Base-by-base conservation (phyloP, 192 early-diverging fungal species). In the Entomortierella parvispora region DNA sequence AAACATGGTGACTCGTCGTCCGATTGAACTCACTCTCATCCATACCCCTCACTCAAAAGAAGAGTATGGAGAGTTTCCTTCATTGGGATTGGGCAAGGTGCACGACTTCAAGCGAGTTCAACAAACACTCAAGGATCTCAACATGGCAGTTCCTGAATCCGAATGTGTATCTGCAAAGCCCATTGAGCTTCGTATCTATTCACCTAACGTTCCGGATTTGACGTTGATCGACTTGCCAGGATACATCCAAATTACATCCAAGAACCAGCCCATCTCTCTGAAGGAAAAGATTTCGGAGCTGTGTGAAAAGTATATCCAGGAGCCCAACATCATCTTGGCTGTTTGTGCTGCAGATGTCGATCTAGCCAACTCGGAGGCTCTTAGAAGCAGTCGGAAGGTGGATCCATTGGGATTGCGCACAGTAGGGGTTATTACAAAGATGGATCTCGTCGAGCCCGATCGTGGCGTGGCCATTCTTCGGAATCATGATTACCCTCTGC, bases 401-500 rank as follows among this genome's bases (percentile, higher is more conserved):
- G 93, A 95, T 65, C 93, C 93, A 2, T 77, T 93, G 60, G 93
- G 93, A 46, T 60, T 90, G 32, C 83, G 93, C 28, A 95, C 93
- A 1, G 90, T 95, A 58, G 93, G 93, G 57, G 93, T 95, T 0
- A 87, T 95, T 48, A 95, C 93, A 42, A 95, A 95, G 70, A 91
- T 95, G 85, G 94, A 93, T 70, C 87, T 95, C 23, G 93, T 97
- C 0, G 89, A 95, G 54, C 93, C 96, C 37, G 87, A 89, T 29
- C 68, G 75, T 7, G 97, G 92, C 12, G 90, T 90, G 1, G 85
- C 82, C 5, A 94, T 97, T 74, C 86, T 99, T 32, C 88, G 87
- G 32, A 97, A 98, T 51, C 87, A 90, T 57, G 94, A 99, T 66
- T 99, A 97, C 70, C 96, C 97, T 34, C 77, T 99, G 28, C 91